Percentiles rank a stretch among this genome's conserved stretches.
phyloP scores from a whole-genome alignment of 768 basidiomycete genomes.

The Mycena filopes region DNA sequence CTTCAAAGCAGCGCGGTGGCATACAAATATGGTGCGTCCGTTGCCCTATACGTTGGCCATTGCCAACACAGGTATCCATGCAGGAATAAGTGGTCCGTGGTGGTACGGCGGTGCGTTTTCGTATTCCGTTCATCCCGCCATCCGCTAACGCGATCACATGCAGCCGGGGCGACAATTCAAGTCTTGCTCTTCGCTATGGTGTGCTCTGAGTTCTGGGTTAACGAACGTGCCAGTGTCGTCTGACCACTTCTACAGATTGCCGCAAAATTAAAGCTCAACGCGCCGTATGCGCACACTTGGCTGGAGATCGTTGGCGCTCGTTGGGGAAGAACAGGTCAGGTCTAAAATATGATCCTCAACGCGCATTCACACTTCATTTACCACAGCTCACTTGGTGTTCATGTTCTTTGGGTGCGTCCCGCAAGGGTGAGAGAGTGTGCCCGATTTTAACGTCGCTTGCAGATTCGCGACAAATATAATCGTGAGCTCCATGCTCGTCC shows the following conservation, averaged over 20 bases:
- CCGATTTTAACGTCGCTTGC: neutral
- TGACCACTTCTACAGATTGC: conserved; percentile 64
- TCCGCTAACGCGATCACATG: neutral
- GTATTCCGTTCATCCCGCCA: neutral
- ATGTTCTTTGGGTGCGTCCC: conserved; percentile 81
- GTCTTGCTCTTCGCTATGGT: conserved; percentile 91
- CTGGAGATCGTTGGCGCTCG: conserved; percentile 84
- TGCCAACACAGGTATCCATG: neutral
- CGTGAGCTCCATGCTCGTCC: conserved; percentile 86
- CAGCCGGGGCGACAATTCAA: conserved; percentile 86
- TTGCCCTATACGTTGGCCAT: neutral
- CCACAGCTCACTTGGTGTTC: conserved; percentile 79
- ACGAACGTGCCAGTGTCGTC: no score
- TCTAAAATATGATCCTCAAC: no score
- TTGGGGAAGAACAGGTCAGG: conserved; percentile 72
- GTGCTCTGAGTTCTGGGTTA: conserved; percentile 21
- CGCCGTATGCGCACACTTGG: conserved; percentile 90
- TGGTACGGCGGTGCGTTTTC: conserved; percentile 72
- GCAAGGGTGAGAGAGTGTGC: neutral
- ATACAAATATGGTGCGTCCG: conserved; percentile 75
- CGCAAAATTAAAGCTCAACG: conserved; percentile 91
- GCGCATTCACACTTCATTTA: neutral
- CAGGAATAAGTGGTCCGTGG: conserved; percentile 84
- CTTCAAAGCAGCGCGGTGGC: conserved; percentile 86
- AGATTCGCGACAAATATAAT: conserved; percentile 92